phyloP scores from a whole-genome alignment of 805 yeast genomes.

The Candida ipomoeae region DNA sequence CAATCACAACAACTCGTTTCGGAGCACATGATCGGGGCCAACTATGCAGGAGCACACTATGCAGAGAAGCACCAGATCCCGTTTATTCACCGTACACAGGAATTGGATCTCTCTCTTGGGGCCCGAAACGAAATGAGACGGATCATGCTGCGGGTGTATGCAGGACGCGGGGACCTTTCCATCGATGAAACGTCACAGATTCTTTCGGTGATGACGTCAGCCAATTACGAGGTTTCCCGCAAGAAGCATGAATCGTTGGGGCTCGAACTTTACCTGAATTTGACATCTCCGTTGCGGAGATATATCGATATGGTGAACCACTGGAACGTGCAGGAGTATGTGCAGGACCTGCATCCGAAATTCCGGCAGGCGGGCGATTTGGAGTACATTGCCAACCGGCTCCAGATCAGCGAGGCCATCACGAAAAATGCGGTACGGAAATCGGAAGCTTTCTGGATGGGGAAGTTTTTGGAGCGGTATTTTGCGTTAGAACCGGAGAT shows the following conservation, averaged over 20 bases:
- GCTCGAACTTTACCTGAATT: conserved; percentile 57
- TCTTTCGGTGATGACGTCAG: conserved; percentile 47
- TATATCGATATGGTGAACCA: conserved; percentile 52
- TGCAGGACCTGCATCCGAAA: not conserved
- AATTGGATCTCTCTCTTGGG: conserved; percentile 22
- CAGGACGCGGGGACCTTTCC: conserved; percentile 19
- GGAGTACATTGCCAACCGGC: conserved; percentile 36
- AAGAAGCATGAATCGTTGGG: conserved; percentile 61
- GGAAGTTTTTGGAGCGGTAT: conserved; percentile 30
- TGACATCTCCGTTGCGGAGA: conserved; percentile 50
- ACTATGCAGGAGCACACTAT: conserved; percentile 52
- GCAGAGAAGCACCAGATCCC: conserved; percentile 44
- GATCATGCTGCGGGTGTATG: conserved; percentile 17
- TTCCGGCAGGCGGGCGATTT: conserved; percentile 20
- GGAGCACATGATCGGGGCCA: conserved; percentile 80
- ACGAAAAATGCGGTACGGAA: conserved; percentile 26
- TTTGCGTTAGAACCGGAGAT: conserved; percentile 17
- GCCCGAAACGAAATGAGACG: conserved; percentile 24
- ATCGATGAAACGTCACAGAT: conserved; percentile 41
- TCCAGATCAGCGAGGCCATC: conserved; percentile 42
- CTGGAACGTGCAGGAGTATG: conserved; percentile 49
- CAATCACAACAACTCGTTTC: conserved; percentile 66
- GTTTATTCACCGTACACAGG: conserved; percentile 46
- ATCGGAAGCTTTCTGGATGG: conserved; percentile 36
- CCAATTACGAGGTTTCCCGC: conserved; percentile 46